A percentile compares a stretch with the other conserved stretches of the same genome.
Evolutionary conservation across 768 basidiomycete genomes (phyloP).

Genomic region (Pleurotus tuoliensis): DNA sequence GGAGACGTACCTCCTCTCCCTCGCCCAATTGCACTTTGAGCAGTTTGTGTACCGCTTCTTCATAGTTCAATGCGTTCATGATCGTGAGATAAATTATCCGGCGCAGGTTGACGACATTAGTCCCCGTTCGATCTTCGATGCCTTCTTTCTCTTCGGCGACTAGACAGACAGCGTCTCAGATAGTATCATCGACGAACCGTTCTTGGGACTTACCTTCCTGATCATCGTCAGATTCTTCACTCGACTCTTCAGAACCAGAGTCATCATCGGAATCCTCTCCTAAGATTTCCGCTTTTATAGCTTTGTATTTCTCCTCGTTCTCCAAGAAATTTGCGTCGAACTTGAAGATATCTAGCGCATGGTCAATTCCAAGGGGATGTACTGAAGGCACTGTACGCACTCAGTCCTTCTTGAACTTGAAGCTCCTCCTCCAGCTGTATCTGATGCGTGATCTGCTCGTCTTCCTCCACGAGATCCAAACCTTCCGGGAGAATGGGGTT

Average conservation of each 20-base stretch:
- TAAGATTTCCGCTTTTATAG: slow-evolving; percentile 90
- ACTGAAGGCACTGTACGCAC: slow-evolving; percentile 44
- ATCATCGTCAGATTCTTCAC: slow-evolving; percentile 57
- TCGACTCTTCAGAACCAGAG: slow-evolving; percentile 52
- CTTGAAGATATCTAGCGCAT: slow-evolving; percentile 84
- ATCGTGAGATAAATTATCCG: slow-evolving; percentile 95
- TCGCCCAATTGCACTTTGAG: slow-evolving; percentile 89
- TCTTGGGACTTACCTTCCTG: slow-evolving; percentile 25
- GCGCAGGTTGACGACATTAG: slow-evolving; percentile 92
- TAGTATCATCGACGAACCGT: too few relatives aligned
- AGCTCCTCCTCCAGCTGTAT: slow-evolving; percentile 91
- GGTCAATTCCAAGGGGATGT: slow-evolving; percentile 9
- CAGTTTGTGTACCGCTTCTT: slow-evolving; percentile 98
- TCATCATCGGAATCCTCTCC: slow-evolving; percentile 83
- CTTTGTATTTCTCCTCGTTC: slow-evolving; percentile 91
- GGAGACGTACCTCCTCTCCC: slow-evolving; percentile 78
- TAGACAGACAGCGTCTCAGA: slow-evolving; percentile 17
- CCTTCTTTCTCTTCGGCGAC: slow-evolving; percentile 78
- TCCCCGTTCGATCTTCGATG: slow-evolving; percentile 93
- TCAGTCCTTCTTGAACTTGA: slow-evolving; percentile 90
- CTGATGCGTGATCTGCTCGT: slow-evolving; percentile 95
- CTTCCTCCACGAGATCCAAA: slow-evolving; percentile 94
- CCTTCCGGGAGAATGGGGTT: slow-evolving; percentile 94
- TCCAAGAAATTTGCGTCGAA: slow-evolving; percentile 81
- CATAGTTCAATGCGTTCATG: slow-evolving; percentile 98